Percentiles rank a stretch among this genome's conserved stretches.
Conservation (phyloP, 768 basidiomycete genomes). For the Russula sp. region DNA sequence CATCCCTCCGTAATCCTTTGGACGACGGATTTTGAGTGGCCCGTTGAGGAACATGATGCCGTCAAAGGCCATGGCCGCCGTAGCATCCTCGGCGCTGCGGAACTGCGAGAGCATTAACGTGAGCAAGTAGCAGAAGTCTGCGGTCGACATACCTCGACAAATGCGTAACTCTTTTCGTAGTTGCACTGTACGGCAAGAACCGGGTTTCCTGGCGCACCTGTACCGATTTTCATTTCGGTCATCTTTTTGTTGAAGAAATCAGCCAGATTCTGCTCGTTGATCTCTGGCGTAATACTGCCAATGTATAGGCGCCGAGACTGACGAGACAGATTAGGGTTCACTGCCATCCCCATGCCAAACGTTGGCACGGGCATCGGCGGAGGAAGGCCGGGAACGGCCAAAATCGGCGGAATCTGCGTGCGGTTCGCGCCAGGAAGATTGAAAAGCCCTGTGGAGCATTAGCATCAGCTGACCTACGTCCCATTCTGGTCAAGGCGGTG, state of each 20-base stretch:
- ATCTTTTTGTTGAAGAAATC: slow-evolving; percentile 97
- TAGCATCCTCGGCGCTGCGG: slow-evolving; percentile 94
- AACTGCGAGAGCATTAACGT: slow-evolving; percentile 49
- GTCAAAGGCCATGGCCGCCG: slow-evolving; percentile 95
- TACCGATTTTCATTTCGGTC: slow-evolving; percentile 86
- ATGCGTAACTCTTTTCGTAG: slow-evolving; percentile 98
- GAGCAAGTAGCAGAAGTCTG: slow-evolving; percentile 15
- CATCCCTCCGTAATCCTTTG: slow-evolving; percentile 93
- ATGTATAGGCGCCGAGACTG: slow-evolving; percentile 96
- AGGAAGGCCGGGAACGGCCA: slow-evolving; percentile 75
- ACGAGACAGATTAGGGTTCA: slow-evolving; percentile 83
- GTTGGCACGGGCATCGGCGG: slow-evolving; percentile 79
- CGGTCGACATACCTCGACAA: slow-evolving; percentile 72
- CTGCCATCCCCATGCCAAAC: slow-evolving; percentile 82
- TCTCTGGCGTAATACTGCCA: slow-evolving; percentile 91
- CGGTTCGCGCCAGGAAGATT: slow-evolving; percentile 94
- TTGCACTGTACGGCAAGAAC: slow-evolving; percentile 94
- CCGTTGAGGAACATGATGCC: slow-evolving; percentile 93
- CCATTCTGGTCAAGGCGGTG: neutral
- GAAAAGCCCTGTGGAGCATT: slow-evolving; percentile 66
- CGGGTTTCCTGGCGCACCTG: slow-evolving; percentile 79
- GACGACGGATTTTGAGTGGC: slow-evolving; percentile 95
- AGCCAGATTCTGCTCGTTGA: slow-evolving; percentile 86
- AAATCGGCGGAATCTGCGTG: slow-evolving; percentile 77
- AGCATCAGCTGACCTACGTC: neutral